Evolutionary conservation across 2,329 filamentous ascomycete species (phyloP).

Genomic region (Remersonia thermophila): DNA sequence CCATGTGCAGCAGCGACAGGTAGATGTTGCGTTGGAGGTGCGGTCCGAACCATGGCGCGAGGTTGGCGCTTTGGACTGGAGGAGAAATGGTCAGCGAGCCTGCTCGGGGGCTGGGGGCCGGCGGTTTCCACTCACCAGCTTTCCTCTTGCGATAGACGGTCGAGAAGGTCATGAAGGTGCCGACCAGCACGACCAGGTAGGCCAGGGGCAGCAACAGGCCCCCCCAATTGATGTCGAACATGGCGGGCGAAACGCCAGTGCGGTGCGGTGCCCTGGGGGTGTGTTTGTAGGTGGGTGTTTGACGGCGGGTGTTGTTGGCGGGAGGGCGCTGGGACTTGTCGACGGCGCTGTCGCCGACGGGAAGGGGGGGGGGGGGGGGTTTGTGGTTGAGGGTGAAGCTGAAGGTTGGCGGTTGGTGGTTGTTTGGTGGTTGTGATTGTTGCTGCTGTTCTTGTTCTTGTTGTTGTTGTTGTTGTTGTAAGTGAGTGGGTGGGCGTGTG

Average conservation of each 20-base stretch:
- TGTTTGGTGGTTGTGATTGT: too few species aligned
- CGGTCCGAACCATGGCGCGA: slow-evolving; percentile 87
- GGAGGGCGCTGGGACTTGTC: background rate
- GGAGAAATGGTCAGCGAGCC: slow-evolving; percentile 12
- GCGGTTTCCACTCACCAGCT: slow-evolving; percentile 50
- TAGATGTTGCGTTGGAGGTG: slow-evolving; percentile 93
- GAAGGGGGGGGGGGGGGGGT: background rate
- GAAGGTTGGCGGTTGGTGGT: too few species aligned
- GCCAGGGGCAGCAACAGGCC: slow-evolving; percentile 76
- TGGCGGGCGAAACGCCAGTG: slow-evolving; percentile 15
- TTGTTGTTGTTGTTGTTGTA: too few species aligned
- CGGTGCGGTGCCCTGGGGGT: too few species aligned
- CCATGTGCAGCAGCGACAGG: slow-evolving; percentile 76
- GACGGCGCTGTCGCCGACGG: background rate
- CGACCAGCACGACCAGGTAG: slow-evolving; percentile 78
- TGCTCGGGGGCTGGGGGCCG: too few species aligned
- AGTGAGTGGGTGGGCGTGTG: too few species aligned
- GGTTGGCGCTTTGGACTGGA: slow-evolving; percentile 63
- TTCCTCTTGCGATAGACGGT: slow-evolving; percentile 88
- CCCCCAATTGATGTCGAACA: slow-evolving; percentile 61
- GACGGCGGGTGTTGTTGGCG: background rate
- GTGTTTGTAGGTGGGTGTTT: background rate
- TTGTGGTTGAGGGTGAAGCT: slow-evolving; percentile 6
- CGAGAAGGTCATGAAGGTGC: slow-evolving; percentile 84
- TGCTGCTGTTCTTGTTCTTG: too few species aligned